Base-by-base conservation (phyloP, 2,329 filamentous ascomycete species). In the Catunica adiposa region DNA sequence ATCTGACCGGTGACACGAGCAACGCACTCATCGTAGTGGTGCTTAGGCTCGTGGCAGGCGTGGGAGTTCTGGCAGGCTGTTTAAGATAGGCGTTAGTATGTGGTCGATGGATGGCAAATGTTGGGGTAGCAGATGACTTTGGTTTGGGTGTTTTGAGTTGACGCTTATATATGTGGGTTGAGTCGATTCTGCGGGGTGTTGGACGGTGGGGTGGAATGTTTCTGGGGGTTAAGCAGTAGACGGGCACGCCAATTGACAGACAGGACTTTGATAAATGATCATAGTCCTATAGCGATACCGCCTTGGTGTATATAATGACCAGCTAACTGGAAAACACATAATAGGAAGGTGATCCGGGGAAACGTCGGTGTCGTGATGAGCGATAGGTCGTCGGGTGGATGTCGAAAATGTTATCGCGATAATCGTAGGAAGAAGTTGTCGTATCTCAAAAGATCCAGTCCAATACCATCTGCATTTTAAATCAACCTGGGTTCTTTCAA, bases 11-110 rank as follows among this genome's bases (percentile, higher is more conserved):
- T 87, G 64, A 98, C 92, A 65, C 92, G 89, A 80, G 95, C 89
- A 64, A 90, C 89, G 71, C 92, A 98, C 74, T 96, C 88, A 63
- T 97, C 90, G 70, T 85, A 97, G 79, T 98, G 92, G 78, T 97
- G 90, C 82, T 97, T 98, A 67, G 80, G 79, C 59, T 84, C 83
- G 60, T 83, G 77, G 74, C 92, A 98, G 71, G 86, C 76, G 70
- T 84, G 78, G 62, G 89, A 89, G 70, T 90, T 81, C 71, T 80
- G 80, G 80, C 92, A 98, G 68, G 95, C 92, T 97, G 71, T 63
- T n/a, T n/a, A 63, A 53, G 53, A 40, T 2, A 11, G 34, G 11
- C 7, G 9, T n/a, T n/a, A n/a, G n/a, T n/a, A n/a, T n/a, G n/a
- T n/a, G n/a, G n/a, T n/a, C n/a, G n/a, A n/a, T n/a, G n/a, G n/a